A percentile compares a stretch with the other conserved stretches of the same genome.
phyloP scores from a whole-genome alignment of 345 rosid genomes.

The Erodium maritimum region DNA sequence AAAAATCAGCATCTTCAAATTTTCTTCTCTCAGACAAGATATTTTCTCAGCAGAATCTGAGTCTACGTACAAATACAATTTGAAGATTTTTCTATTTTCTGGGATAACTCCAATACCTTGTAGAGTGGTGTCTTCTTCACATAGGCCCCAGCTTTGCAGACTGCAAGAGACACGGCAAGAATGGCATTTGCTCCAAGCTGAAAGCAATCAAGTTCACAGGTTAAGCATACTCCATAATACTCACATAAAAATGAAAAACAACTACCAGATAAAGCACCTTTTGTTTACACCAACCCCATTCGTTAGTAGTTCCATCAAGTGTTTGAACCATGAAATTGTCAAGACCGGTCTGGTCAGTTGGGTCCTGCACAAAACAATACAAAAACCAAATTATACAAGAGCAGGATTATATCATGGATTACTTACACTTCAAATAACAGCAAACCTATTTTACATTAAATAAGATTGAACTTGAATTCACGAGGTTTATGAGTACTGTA shows the following conservation, averaged over 20 bases:
- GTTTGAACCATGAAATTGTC: constrained; percentile 89
- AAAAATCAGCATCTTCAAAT: neutral
- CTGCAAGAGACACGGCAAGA: constrained; percentile 84
- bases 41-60: neutral
- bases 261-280: constrained; percentile 34
- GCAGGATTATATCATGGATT: neutral
- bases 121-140: constrained; percentile 63
- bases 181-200: constrained; percentile 98
- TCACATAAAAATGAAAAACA: neutral
- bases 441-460: neutral
- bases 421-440: neutral
- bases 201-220: neutral
- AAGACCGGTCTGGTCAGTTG: constrained; percentile 69
- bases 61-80: neutral
- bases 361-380: constrained; percentile 37
- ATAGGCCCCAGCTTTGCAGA: constrained; percentile 82
- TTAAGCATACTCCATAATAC: constrained; percentile 1
- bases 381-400: neutral
- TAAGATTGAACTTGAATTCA: neutral
- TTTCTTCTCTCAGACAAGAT: neutral
- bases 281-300: constrained; percentile 99
- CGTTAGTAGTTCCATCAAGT: constrained; percentile 90
- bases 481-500: neutral
- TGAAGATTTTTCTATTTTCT: neutral
- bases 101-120: constrained; percentile 34